phyloP scores from a whole-genome alignment of 164 flowering plant genomes.

The Sextonia rubra region DNA sequence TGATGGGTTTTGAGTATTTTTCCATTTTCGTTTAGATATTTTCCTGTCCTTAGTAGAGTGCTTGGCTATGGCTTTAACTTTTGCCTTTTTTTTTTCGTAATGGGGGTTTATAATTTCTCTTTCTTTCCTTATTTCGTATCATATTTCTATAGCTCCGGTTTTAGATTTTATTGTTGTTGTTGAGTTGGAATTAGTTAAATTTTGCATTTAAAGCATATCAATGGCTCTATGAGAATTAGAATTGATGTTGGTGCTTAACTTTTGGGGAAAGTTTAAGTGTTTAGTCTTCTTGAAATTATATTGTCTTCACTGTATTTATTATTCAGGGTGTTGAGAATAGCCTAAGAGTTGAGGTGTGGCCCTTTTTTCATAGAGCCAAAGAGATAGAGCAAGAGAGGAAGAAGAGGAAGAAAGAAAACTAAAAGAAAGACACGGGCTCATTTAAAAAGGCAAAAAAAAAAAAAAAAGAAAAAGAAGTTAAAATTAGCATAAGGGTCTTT shows the following conservation, averaged over 20 bases:
- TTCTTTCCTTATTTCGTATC: too few species aligned
- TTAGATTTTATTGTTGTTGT: too few species aligned
- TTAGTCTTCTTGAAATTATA: not conserved
- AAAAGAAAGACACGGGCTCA: too few species aligned
- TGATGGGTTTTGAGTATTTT: not conserved
- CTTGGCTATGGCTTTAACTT: not conserved
- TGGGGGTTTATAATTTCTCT: not conserved
- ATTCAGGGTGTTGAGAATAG: slow-evolving; percentile 86
- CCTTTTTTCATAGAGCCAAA: slow-evolving; percentile 96
- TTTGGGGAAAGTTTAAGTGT: slow-evolving; percentile 48
- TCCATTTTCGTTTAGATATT: not conserved
- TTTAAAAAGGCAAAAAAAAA: too few species aligned
- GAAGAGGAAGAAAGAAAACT: too few species aligned
- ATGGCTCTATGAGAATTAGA: not conserved
- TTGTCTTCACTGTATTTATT: slow-evolving; percentile 8
- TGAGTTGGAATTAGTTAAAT: too few species aligned
- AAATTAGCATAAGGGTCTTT: too few species aligned
- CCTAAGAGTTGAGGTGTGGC: slow-evolving; percentile 93
- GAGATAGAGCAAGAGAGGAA: too few species aligned
- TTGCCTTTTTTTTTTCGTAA: too few species aligned
- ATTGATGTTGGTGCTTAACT: not conserved
- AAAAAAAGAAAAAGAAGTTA: too few species aligned
- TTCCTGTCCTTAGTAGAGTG: not conserved
- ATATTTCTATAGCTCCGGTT: too few species aligned
- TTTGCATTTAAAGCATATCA: too few species aligned